Evolutionary conservation across 306 rosid species (phyloP).

Genomic region (Quercus aquifolioides): DNA sequence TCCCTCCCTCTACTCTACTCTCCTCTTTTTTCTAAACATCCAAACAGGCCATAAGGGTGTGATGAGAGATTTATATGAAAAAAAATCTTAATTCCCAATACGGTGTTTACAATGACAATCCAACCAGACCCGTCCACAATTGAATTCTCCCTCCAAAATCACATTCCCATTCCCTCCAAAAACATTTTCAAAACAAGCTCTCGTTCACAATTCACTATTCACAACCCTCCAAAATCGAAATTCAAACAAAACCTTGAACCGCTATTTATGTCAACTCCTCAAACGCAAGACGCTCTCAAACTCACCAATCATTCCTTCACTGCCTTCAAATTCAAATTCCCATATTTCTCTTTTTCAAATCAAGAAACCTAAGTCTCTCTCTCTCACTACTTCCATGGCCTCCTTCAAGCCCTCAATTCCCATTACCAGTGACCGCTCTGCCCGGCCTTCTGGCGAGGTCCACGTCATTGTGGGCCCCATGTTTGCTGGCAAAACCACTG

Average conservation of each 20-base stretch:
- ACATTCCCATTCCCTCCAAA: conserved; percentile 38
- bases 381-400: conserved; percentile 35
- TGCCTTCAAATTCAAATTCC: not conserved
- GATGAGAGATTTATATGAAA: no score
- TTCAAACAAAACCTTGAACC: no score
- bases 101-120: no score
- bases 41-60: no score
- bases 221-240: no score
- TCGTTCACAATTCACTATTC: no score
- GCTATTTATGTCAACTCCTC: no score
- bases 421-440: conserved; percentile 1
- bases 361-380: not conserved
- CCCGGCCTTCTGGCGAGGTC: conserved; percentile 53
- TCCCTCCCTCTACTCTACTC: no score
- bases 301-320: not conserved
- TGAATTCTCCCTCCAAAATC: not conserved
- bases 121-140: not conserved
- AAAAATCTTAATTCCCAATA: no score
- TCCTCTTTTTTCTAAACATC: no score
- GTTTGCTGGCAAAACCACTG: conserved; percentile 93
- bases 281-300: not conserved
- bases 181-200: conserved; percentile 5
- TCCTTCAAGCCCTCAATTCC: conserved; percentile 32
- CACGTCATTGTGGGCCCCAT: conserved; percentile 92
- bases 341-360: no score